Evolutionary conservation across 306 rosid genomes (phyloP).

Genomic region (Acacia confusa): DNA sequence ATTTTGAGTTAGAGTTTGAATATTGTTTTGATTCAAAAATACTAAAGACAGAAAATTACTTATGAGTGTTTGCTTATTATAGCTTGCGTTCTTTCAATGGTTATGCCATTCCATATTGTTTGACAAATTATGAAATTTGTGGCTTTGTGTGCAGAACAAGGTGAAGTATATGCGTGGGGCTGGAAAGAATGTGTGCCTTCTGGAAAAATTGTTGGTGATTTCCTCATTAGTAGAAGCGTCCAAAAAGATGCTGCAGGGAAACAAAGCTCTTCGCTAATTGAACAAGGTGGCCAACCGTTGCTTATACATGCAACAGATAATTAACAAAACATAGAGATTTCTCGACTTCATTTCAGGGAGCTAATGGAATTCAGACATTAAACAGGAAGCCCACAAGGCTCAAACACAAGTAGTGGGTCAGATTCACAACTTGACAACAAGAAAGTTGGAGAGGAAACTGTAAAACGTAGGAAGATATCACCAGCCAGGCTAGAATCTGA

Average conservation of each 20-base stretch:
- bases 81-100: not conserved
- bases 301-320: conserved; percentile 11
- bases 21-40: not conserved
- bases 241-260: conserved; percentile 56
- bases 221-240: conserved; percentile 43
- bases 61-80: not conserved
- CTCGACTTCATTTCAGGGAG: conserved; percentile 33
- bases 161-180: conserved; percentile 87
- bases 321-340: conserved; percentile 27
- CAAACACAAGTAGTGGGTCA: conserved; percentile 53
- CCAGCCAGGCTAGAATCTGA: conserved; percentile 66
- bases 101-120: not conserved
- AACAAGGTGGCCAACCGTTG: conserved; percentile 54
- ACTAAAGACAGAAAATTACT: not conserved
- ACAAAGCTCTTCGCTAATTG: conserved; percentile 48
- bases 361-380: conserved; percentile 40
- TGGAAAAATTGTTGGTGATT: conserved; percentile 58
- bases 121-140: not conserved
- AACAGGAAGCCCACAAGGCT: conserved; percentile 60
- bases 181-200: conserved; percentile 96
- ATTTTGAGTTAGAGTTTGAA: not conserved
- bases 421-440: conserved; percentile 58
- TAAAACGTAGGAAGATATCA: conserved; percentile 66
- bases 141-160: conserved; percentile 49
- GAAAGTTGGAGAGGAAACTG: conserved; percentile 63